Percentiles rank a stretch among this genome's conserved stretches.
Conservation (phyloP, 148 eudicot genomes). For the Hydrangea macrophylla region DNA sequence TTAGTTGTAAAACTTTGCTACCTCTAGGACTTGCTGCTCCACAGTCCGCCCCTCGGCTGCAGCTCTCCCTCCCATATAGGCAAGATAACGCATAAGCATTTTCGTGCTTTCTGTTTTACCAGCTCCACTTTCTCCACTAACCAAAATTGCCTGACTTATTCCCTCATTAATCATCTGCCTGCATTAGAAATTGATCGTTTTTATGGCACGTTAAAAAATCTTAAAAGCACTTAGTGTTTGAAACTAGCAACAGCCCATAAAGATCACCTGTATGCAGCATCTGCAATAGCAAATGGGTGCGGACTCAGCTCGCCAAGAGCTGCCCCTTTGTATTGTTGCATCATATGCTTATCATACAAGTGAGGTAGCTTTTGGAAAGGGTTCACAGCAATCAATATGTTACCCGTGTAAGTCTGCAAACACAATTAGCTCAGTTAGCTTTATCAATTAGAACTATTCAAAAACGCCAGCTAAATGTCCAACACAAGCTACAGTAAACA, state of each 20-base stretch:
- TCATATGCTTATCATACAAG: constrained; percentile 65
- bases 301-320: constrained; percentile 81
- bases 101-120: constrained; percentile 79
- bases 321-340: constrained; percentile 80
- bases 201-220: neutral
- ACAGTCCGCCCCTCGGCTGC: constrained; percentile 54
- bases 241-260: constrained; percentile 13
- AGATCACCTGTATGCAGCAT: constrained; percentile 81
- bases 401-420: constrained; percentile 87
- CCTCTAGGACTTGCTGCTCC: constrained; percentile 75
- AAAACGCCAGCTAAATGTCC: neutral
- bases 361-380: constrained; percentile 87
- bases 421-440: constrained; percentile 19
- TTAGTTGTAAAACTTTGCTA: constrained; percentile 3
- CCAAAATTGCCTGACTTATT: constrained; percentile 69
- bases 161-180: constrained; percentile 66
- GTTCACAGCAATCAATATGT: constrained; percentile 90
- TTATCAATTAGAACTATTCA: constrained; percentile 11
- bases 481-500: neutral
- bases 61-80: constrained; percentile 65
- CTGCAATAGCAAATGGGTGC: constrained; percentile 97
- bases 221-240: constrained; percentile 1
- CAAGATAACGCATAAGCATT: constrained; percentile 75
- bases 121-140: constrained; percentile 86
- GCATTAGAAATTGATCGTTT: constrained; percentile 16